Conservation (phyloP, 352 stramenopile genomes). For the Phytophthora pisi region DNA sequence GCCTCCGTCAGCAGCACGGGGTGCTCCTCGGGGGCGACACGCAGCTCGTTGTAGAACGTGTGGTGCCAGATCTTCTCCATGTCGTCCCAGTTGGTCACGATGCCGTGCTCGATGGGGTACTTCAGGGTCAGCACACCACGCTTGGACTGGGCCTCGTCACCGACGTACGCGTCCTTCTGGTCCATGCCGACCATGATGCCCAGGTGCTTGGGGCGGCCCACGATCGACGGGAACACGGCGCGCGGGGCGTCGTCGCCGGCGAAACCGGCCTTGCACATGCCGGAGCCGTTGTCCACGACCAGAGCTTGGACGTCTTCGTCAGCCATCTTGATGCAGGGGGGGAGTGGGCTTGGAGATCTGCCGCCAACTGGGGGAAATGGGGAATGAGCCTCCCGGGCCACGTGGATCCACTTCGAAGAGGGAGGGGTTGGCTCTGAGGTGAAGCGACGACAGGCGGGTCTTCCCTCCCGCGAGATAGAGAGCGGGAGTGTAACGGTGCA, state of each 20-base stretch:
- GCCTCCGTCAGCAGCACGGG: slow-evolving; percentile 95
- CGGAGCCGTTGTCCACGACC: slow-evolving; percentile 97
- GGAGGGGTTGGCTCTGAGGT: background rate
- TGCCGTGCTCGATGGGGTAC: slow-evolving; percentile 99
- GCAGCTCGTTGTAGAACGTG: slow-evolving; percentile 99
- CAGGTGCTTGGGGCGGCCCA: slow-evolving; percentile 95
- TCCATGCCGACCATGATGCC: slow-evolving; percentile 98
- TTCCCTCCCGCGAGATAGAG: slow-evolving; percentile 12
- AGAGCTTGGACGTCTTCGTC: slow-evolving; percentile 73
- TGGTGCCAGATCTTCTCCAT: slow-evolving; percentile 99
- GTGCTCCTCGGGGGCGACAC: slow-evolving; percentile 95
- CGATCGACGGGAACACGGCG: slow-evolving; percentile 97
- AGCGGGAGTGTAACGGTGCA: background rate
- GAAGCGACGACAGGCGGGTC: slow-evolving; percentile 9
- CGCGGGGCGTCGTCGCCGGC: slow-evolving; percentile 96
- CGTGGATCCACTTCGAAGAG: slow-evolving; percentile 5
- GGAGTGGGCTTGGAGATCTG: slow-evolving; percentile 21
- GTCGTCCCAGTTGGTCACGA: slow-evolving; percentile 99
- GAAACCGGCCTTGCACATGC: slow-evolving; percentile 99
- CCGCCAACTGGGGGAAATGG: slow-evolving; percentile 34
- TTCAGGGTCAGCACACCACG: slow-evolving; percentile 93
- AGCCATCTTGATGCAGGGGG: slow-evolving; percentile 48
- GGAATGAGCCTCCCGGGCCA: slow-evolving; percentile 29
- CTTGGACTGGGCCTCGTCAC: slow-evolving; percentile 94
- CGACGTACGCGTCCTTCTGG: slow-evolving; percentile 94